Base-by-base conservation (phyloP, 176 grass and related monocot genomes). In the Zizania latifolia region DNA sequence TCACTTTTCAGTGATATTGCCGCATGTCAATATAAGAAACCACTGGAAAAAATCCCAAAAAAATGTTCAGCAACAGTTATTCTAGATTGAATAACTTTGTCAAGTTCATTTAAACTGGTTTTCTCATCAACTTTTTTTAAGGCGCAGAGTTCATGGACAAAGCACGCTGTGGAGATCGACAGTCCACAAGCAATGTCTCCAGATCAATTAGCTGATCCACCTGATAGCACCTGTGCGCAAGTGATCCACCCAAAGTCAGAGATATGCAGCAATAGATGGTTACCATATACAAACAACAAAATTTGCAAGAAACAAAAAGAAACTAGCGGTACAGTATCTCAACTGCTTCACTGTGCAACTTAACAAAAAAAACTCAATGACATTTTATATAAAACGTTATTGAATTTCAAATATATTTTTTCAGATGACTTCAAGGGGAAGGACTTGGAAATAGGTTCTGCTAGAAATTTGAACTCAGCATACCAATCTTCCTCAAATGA, bases 71-170 rank as follows among this genome's bases (percentile, higher is more conserved):
- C 4, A 45, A 14, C 10, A 62, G 4, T n/a, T 57, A 10, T 7
- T 72, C 24, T 48, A 33, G 5, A 1, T 66, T 4, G 5, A 51
- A 41, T 73, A 30, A 29, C 21, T 74, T 27, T 68, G 43, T 80
- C 8, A 68, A 36, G 13, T 26, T n/a, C 29, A 37, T 74, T 10
- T 59, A 37, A 75, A 75, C 32, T 24, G 10, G 15, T 71, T 81
- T 81, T 60, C 60, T 74, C 8, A 36, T 48, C 34, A 32, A 35
- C 66, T 79, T 80, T 15, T 83, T 82, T 76, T 23, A 76, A 84
- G 70, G 75, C 56, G 4, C 90, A 97, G 71, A 97, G 81, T 73
- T 97, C 88, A 19, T 93, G 90, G 88, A 93, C 88, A 64, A 97
- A 97, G 48, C 65, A 48, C 45, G 88, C 88, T 35, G 88, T 91